These are phyloP conservation scores for Pseudoturritis turrita DNA, from an alignment of 345 rosid genomes.

Conservation along the genomic window DNA sequence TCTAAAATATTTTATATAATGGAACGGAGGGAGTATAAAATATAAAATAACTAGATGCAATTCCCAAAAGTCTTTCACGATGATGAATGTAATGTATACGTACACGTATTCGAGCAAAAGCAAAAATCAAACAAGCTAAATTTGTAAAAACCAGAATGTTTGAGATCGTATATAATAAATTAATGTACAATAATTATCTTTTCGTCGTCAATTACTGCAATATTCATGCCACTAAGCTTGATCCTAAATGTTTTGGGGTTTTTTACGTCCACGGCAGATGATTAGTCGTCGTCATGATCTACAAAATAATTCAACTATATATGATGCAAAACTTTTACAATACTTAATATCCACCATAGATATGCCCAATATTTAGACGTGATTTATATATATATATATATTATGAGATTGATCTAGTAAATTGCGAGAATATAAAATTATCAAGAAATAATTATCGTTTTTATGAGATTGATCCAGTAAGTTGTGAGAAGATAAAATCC, in stretches of 20 bases:
- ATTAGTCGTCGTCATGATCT: not conserved
- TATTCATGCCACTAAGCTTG: conserved; percentile 1
- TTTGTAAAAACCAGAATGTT: not conserved
- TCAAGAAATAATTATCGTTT: too few relatives aligned
- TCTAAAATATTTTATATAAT: too few relatives aligned
- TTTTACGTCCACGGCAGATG: conserved; percentile 5
- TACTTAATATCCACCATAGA: not conserved
- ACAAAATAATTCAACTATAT: not conserved
- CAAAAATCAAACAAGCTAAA: not conserved
- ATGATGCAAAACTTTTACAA: conserved; percentile 2
- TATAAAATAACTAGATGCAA: not conserved
- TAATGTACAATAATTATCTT: not conserved
- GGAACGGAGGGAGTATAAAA: too few relatives aligned
- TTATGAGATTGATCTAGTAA: too few relatives aligned
- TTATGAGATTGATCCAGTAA: not conserved
- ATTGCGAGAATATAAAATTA: too few relatives aligned
- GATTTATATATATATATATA: not conserved
- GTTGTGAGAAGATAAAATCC: not conserved
- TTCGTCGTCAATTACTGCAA: not conserved
- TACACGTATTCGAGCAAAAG: not conserved
- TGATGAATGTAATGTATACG: not conserved
- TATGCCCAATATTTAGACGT: not conserved
- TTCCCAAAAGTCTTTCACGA: not conserved
- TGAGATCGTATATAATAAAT: not conserved
- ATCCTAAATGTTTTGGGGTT: not conserved